Conservation (phyloP, 2,329 filamentous ascomycete species). For the Phyllosticta paracitricarpa region DNA sequence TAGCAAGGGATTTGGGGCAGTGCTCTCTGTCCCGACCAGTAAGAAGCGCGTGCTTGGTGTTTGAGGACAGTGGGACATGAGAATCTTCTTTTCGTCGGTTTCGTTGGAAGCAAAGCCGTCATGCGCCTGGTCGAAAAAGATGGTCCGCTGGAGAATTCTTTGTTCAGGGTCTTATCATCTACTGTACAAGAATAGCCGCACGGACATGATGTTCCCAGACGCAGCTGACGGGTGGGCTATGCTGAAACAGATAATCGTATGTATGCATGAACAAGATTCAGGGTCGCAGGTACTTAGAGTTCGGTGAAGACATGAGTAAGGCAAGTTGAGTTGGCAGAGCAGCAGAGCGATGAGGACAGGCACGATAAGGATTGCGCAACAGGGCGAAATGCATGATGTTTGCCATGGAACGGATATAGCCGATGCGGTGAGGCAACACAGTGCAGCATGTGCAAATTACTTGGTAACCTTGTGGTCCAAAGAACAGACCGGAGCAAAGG, state of each 20-base stretch:
- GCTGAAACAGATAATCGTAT: background rate
- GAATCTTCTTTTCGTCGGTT: background rate
- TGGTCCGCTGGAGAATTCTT: background rate
- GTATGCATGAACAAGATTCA: background rate
- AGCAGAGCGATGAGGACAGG: background rate
- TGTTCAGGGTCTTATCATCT: background rate
- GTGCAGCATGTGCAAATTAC: background rate
- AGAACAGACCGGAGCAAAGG: background rate
- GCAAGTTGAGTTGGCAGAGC: background rate
- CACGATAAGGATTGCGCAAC: background rate
- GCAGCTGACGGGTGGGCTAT: background rate
- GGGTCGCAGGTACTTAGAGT: background rate
- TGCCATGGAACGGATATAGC: background rate
- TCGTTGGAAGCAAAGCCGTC: background rate
- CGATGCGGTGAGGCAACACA: background rate
- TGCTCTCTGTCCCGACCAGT: background rate
- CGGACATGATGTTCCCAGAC: background rate
- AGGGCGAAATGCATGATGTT: background rate
- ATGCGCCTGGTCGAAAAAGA: background rate
- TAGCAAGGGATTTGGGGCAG: conserved; percentile 8
- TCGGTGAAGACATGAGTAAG: background rate
- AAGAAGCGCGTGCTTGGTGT: background rate
- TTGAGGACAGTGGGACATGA: background rate
- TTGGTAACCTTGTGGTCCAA: too few relatives aligned
- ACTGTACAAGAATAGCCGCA: background rate